Evolutionary conservation across 768 basidiomycete species (phyloP), one percentile per base, ranked within the genome.

Genomic region (Agaricus subrufescens): DNA sequence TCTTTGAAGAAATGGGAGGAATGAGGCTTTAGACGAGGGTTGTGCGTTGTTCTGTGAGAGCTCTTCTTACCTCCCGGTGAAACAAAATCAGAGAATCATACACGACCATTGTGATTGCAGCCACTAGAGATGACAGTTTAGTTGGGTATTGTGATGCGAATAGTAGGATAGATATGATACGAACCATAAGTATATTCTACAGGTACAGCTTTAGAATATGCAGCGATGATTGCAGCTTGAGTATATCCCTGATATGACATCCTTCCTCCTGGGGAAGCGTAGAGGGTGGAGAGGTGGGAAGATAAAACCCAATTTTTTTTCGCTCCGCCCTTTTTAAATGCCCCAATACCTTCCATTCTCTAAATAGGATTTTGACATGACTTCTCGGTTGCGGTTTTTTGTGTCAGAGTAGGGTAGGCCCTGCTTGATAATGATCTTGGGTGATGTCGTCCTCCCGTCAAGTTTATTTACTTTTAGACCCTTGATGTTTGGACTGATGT

Each of bases 51-150:
- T 19, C 19, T 19, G 19, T 19, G 19, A 19, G 19, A 19, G 19
- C 19, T 19, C 19, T 40, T 23, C 34, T 34, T 2, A 54, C 53
- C 53, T 54, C 53, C 12, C 37, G 45, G 23, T 34, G 34, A 4
- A 48, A 54, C 5, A 54, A 15, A 10, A 47, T 40, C 8, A 54
- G 26, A 10, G 53, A 54, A 40, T 54, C 53, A 42, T 54, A 54
- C 5, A n/a, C 38, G 7, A 54, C 26, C 4, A 54, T 46, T 8
- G 53, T 46, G 29, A 54, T 46, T 5, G 45, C 44, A 38, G 53
- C 37, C 38, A 30, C 44, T 47, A 12, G 3, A 0, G 4, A 10
- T 4, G 30, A 3, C 15, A n/a, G n/a, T 47, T 12, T 34, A 12
- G 30, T 47, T 31, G 5, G 26, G 11, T 12, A 8, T 8, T 31